Base-by-base conservation (phyloP, 257 asterid genomes). In the Salvia hispanica region DNA sequence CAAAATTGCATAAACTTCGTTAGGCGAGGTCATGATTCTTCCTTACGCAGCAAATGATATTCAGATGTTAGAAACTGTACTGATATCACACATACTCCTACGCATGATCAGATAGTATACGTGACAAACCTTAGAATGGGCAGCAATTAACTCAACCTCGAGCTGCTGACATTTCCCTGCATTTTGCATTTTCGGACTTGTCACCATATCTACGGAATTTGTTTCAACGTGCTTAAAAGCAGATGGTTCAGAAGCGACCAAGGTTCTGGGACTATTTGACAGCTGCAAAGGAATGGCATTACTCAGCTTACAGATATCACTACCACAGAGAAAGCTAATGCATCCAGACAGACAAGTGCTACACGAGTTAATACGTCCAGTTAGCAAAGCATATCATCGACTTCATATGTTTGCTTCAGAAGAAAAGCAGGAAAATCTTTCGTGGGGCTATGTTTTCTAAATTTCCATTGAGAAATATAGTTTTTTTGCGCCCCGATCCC, bases 91-190 rank as follows among this genome's bases (percentile, higher is more conserved):
- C 62, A 54, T n/a, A 15, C 50, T 10, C 4, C 44, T 13, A 44
- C 48, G 68, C 67, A 39, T 21, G 48, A 33, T 40, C 59, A 46
- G 10, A 61, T 46, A 36, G 60, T 33, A 44, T 7, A 8, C 25
- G 11, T 67, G 54, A 73, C 70, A 62, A 37, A 85, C 89, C 95
- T 82, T 81, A 15, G 83, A 76, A 34, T 79, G 55, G 34, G 18
- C 46, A 60, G 57, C 43, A 44, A 75, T 45, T 6, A 55, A 31
- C 13, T 43, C 72, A 5, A 69, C 73, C 10, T 43, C 72, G 5
- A 69, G 71, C 70, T 60, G 76, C 74, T 70, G 64, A 72, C 28
- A 21, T 31, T 21, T 73, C 9, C 43, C 55, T 74, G 71, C 77
- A 70, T 43, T 76, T 58, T 71, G 72, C 70, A 31, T 42, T 43